Evolutionary conservation across 352 stramenopile genomes (phyloP).

Genomic region (Phytophthora foliorum): DNA sequence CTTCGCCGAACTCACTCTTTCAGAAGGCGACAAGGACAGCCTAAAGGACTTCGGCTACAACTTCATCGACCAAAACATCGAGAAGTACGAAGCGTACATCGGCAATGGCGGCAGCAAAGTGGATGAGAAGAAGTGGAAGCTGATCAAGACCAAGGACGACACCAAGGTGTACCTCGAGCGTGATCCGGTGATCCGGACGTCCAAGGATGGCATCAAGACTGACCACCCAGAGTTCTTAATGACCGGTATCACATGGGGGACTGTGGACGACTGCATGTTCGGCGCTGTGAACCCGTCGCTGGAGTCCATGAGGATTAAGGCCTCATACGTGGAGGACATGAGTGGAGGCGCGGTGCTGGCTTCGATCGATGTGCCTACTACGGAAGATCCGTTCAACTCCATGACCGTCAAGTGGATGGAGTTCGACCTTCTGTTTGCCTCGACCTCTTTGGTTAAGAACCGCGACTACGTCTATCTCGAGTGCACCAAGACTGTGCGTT

Average conservation of each 20-base stretch:
- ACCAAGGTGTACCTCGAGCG: slow-evolving; percentile 41
- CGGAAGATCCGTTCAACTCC: slow-evolving; percentile 56
- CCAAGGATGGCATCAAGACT: slow-evolving; percentile 4
- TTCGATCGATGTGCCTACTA: slow-evolving; percentile 45
- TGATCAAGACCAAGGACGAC: slow-evolving; percentile 42
- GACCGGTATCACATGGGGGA: slow-evolving; percentile 45
- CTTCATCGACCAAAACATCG: slow-evolving; percentile 40
- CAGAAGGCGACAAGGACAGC: slow-evolving; percentile 17
- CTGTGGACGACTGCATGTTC: slow-evolving; percentile 56
- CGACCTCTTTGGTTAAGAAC: slow-evolving; percentile 39
- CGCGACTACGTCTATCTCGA: slow-evolving; percentile 63
- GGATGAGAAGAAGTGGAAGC: slow-evolving; percentile 46
- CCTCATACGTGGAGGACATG: slow-evolving; percentile 57
- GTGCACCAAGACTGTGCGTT: slow-evolving; percentile 43
- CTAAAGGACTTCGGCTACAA: slow-evolving; percentile 38
- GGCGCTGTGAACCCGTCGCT: slow-evolving; percentile 45
- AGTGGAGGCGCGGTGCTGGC: slow-evolving; percentile 53
- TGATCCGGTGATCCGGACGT: slow-evolving; percentile 16
- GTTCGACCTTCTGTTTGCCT: slow-evolving; percentile 41
- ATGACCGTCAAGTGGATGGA: slow-evolving; percentile 51
- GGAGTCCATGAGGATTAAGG: slow-evolving; percentile 50
- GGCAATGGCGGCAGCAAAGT: slow-evolving; percentile 23
- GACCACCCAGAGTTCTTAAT: slow-evolving; percentile 36
- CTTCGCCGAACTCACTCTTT: slow-evolving; percentile 33
- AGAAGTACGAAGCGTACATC: slow-evolving; percentile 54